Base-by-base conservation (phyloP, 768 basidiomycete species). In the Mycena galopus region DNA sequence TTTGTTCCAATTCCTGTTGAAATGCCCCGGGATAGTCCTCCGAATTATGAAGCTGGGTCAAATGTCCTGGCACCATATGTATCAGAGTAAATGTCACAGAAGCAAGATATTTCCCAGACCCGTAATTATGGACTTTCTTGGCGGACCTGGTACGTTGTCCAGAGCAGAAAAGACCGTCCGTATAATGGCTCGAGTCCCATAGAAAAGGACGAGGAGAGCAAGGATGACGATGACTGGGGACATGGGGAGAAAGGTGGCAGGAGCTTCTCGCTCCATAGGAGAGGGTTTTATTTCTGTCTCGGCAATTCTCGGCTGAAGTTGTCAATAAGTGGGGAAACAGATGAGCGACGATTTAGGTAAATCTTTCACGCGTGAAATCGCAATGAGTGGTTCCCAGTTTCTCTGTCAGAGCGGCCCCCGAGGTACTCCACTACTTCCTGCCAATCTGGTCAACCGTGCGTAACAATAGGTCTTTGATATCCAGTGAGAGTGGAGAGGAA, bases 41-140 rank as follows among this genome's bases (percentile, higher is more conserved):
- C n/a, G 47, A n/a, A 50, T 50, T 50, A 50, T 50, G 47, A 50
- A 50, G 47, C n/a, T 50, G 47, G 47, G 47, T 50, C 47, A 50
- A 50, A 50, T 50, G 47, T 50, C 47, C 47, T 50, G 47, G 47
- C 23, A n/a, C 47, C 47, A 50, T 50, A 50, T 21, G 47, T 23
- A 50, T 50, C 8, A 50, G 47, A 50, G 47, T 23, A 50, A n/a
- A n/a, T n/a, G n/a, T n/a, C n/a, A n/a, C n/a, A n/a, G n/a, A n/a
- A n/a, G n/a, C n/a, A n/a, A n/a, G n/a, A n/a, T n/a, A n/a, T n/a
- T n/a, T n/a, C n/a, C n/a, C n/a, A n/a, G n/a, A n/a, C n/a, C n/a
- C n/a, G n/a, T n/a, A n/a, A n/a, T n/a, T n/a, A n/a, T n/a, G n/a
- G n/a, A n/a, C n/a, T n/a, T n/a, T n/a, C n/a, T n/a, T n/a, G n/a